A percentile compares a stretch with the other conserved stretches of the same genome.
Evolutionary conservation across 139 green algal genomes (phyloP).

Genomic region (Nannochloris sp.): DNA sequence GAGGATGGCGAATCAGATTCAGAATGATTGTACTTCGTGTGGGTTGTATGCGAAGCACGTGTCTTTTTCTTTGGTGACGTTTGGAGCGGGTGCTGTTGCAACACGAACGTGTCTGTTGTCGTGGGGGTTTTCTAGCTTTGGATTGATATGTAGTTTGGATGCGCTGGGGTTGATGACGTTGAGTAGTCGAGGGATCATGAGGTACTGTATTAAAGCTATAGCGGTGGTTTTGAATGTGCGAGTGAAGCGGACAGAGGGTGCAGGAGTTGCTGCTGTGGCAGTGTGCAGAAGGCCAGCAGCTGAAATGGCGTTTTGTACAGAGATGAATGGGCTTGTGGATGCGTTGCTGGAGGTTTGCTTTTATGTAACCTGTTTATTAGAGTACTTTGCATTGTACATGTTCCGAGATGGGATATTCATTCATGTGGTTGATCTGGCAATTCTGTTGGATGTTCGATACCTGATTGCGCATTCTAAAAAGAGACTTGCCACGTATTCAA

Average conservation of each 20-base stretch:
- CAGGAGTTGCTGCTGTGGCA: neutral
- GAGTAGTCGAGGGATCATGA: neutral
- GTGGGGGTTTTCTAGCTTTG: neutral
- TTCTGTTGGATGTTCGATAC: conserved; percentile 54
- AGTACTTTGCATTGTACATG: neutral
- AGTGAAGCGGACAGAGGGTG: neutral
- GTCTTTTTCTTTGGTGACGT: neutral
- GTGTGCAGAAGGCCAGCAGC: neutral
- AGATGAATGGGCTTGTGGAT: neutral
- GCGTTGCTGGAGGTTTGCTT: neutral
- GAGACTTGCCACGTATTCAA: conserved; percentile 8
- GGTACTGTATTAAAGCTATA: neutral
- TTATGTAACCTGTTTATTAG: neutral
- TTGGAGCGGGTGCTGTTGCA: neutral
- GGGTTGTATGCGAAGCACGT: neutral
- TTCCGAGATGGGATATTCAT: conserved; percentile 85
- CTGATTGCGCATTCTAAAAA: neutral
- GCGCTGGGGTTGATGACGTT: neutral
- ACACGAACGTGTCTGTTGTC: neutral
- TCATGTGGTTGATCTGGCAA: conserved; percentile 85
- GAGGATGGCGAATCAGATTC: conserved; percentile 40
- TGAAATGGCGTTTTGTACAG: neutral
- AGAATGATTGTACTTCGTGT: neutral
- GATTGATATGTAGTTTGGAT: neutral
- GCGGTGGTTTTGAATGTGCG: neutral